Conservation (phyloP, 805 yeast genomes). For the Pichia rugopelliculosa region DNA sequence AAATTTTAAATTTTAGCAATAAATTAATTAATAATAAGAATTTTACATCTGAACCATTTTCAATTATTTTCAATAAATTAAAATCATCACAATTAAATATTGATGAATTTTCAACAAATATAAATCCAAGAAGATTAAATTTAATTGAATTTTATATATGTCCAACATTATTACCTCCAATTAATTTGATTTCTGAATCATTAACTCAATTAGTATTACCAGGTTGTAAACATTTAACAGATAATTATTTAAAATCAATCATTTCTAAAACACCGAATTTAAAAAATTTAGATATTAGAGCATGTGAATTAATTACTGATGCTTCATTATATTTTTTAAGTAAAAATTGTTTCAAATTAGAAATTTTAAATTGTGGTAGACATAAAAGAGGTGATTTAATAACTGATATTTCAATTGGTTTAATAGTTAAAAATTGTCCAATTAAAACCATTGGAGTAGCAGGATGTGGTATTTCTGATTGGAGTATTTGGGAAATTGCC, state of each 20-base stretch:
- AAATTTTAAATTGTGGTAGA: conserved; percentile 71
- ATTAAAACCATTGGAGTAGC: conserved; percentile 77
- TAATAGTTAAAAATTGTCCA: conserved; percentile 48
- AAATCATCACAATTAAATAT: conserved; percentile 46
- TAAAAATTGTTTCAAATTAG: conserved; percentile 47
- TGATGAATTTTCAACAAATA: conserved; percentile 34
- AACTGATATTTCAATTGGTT: conserved; percentile 60
- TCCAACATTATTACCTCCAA: conserved; percentile 57
- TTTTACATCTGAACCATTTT: conserved; percentile 14
- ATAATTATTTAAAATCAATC: conserved; percentile 46
- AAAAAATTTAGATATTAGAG: conserved; percentile 66
- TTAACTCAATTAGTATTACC: conserved; percentile 54
- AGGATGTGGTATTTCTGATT: conserved; percentile 76
- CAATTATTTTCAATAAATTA: conserved; percentile 62
- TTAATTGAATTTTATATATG: conserved; percentile 83
- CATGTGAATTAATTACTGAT: conserved; percentile 75
- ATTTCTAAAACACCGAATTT: conserved; percentile 51
- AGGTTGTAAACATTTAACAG: conserved; percentile 60
- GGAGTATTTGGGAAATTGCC: conserved; percentile 75
- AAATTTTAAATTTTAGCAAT: conserved; percentile 19
- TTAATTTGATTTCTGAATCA: conserved; percentile 33
- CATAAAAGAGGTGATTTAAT: conserved; percentile 59
- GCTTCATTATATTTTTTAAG: conserved; percentile 66
- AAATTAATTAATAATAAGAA: neutral
- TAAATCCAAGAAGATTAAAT: conserved; percentile 42